These are phyloP conservation scores for Rosa hybrid DNA, from an alignment of 331 rosid genomes.

Conservation along the genomic window DNA sequence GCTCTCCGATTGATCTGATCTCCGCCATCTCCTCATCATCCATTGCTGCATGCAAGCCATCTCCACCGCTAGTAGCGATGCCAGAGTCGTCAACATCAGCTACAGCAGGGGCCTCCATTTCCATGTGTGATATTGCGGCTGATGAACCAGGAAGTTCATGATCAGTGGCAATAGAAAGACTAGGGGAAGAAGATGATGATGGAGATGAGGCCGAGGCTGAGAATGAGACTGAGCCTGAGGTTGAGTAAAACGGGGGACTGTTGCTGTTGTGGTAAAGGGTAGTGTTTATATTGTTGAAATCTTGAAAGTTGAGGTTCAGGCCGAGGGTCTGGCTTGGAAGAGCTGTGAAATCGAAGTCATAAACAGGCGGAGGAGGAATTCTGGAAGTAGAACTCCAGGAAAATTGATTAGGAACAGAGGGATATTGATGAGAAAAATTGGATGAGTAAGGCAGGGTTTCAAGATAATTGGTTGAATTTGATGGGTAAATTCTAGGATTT, in stretches of 20 bases:
- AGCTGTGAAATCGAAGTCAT: conserved; percentile 42
- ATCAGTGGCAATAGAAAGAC: conserved; percentile 35
- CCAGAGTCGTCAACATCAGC: conserved; percentile 36
- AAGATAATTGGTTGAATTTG: conserved; percentile 37
- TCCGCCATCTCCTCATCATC: conserved; percentile 82
- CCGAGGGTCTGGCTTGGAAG: conserved; percentile 83
- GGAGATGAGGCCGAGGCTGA: conserved; percentile 43
- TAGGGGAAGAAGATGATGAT: conserved; percentile 35
- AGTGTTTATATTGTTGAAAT: conserved; percentile 58
- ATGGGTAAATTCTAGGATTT: conserved; percentile 54
- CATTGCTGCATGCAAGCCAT: conserved; percentile 60
- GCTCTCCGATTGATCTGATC: conserved; percentile 80
- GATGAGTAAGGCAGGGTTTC: conserved; percentile 40
- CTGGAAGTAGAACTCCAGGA: conserved; percentile 37
- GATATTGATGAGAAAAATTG: conserved; percentile 28
- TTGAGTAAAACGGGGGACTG: conserved; percentile 36
- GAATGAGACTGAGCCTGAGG: conserved; percentile 28
- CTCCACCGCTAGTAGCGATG: conserved; percentile 29
- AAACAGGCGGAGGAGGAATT: conserved; percentile 36
- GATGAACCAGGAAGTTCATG: conserved; percentile 41
- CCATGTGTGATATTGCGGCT: conserved; percentile 38
- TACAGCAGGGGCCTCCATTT: conserved; percentile 37
- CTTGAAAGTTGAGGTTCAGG: conserved; percentile 75
- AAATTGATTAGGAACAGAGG: conserved; percentile 39
- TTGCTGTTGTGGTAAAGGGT: conserved; percentile 42